Evolutionary conservation across 257 asterid species (phyloP).

Genomic region (Nicotiana tomentosiformis): DNA sequence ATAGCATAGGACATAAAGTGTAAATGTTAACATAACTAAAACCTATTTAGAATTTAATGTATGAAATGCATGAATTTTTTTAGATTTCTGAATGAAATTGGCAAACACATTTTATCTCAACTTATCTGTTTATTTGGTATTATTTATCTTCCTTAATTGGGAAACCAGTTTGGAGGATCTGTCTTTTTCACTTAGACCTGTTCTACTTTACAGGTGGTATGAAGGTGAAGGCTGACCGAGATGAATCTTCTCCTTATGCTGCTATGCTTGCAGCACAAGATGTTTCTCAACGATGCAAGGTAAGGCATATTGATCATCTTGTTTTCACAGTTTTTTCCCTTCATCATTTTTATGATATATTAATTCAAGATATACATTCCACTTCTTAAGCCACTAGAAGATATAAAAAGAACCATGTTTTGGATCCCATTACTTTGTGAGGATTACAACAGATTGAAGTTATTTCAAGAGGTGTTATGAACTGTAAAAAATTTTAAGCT

Average conservation of each 20-base stretch:
- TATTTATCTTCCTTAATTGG: not conserved
- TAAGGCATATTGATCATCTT: not conserved
- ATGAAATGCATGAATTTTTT: not conserved
- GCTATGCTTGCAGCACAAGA: conserved; percentile 99
- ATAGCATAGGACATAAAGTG: not conserved
- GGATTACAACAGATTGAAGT: not conserved
- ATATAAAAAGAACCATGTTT: no score
- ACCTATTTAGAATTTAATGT: not conserved
- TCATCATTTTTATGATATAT: not conserved
- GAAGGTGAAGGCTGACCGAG: conserved; percentile 94
- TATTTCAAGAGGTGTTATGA: not conserved
- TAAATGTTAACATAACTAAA: not conserved
- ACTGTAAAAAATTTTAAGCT: not conserved
- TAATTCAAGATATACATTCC: not conserved
- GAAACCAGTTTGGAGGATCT: not conserved
- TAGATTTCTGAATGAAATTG: not conserved
- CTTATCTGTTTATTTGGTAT: not conserved
- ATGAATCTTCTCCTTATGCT: conserved; percentile 92
- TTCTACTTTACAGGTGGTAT: conserved; percentile 50
- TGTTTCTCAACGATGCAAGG: conserved; percentile 89
- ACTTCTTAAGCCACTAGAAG: not conserved
- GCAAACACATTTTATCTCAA: not conserved
- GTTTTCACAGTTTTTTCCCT: not conserved
- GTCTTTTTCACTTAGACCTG: not conserved
- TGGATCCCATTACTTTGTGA: not conserved